Evolutionary conservation across 78 protist genomes (phyloP), one percentile per base, ranked within the genome.

Genomic region (Dictyostelium firmibasis): DNA sequence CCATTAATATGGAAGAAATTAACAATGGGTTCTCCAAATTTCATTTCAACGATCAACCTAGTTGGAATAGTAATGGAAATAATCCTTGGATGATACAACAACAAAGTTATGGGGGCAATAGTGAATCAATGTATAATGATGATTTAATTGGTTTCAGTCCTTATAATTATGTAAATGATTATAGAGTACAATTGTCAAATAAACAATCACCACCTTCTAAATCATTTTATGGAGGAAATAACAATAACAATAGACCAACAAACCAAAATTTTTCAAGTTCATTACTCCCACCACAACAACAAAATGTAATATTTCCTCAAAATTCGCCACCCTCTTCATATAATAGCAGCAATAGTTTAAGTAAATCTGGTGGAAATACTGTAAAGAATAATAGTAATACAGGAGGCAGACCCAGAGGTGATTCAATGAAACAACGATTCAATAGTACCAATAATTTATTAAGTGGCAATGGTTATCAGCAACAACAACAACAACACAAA

Each of bases 231-330:
- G 81, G 44, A 6, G 27, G 50, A 11, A 82, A 43, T 14, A 79
- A 47, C 29, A 79, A 47, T 31, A 87, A 87, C 16, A 87, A 87
- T 31, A 6, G 86, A 67, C 81, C 94, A 47, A 89, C 81, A 43
- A 86, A 86, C 38, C 86, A 89, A 41, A 41, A 85, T 2, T 78
- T 89, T 47, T 67, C 94, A 18, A 89, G 82, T 29, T 78, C 77
- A 31, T 31, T 83, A 27, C 72, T 85, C 6, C 94, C 94, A 31
- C 67, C 93, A 25, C 78, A 76, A 35, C 57, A 16, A 57, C 69
- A 18, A 53, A 53, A 47, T 44, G 62, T 50, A 50, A 50, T 50
- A 50, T 47, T 36, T 75, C 75, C 60, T 35, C 91, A 67, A 41
- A n/a, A 69, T 20, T 81, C 57, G 47, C 62, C 86, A 3, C 94